Evolutionary conservation across 164 flowering plant species (phyloP).

Genomic region (Annona squamosa): DNA sequence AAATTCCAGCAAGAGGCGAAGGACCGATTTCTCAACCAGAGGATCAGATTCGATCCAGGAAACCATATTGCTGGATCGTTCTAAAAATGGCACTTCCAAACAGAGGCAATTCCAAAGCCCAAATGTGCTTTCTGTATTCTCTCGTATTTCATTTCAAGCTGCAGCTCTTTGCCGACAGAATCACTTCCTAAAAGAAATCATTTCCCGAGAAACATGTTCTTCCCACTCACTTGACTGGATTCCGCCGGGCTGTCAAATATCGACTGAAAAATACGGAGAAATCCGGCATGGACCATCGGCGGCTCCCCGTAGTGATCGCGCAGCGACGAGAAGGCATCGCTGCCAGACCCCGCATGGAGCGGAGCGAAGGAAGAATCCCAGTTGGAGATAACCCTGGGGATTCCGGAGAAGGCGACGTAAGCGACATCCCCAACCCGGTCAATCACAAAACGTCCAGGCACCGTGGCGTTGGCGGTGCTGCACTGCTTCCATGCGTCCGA

Average conservation of each 20-base stretch:
- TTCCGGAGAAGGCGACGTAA: constrained; percentile 53
- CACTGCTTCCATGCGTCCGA: constrained; percentile 53
- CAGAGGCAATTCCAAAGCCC: too few relatives aligned
- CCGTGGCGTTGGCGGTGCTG: constrained; percentile 32
- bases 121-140: too few relatives aligned
- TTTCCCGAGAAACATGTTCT: neutral
- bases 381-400: constrained; percentile 20
- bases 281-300: constrained; percentile 42
- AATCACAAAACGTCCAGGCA: constrained; percentile 23
- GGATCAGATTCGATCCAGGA: too few relatives aligned
- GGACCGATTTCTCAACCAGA: too few relatives aligned
- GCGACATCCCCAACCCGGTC: constrained; percentile 28
- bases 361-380: constrained; percentile 19
- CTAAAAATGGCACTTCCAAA: too few relatives aligned
- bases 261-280: constrained; percentile 32
- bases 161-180: too few relatives aligned
- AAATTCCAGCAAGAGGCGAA: too few relatives aligned
- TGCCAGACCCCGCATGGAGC: constrained; percentile 7
- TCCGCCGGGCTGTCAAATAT: constrained; percentile 14
- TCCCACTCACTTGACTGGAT: neutral
- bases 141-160: too few relatives aligned
- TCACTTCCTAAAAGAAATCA: neutral
- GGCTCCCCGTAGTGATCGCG: constrained; percentile 18
- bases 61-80: too few relatives aligned
- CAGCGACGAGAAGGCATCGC: constrained; percentile 26